Base-by-base conservation (phyloP, 305 asterid genomes). In the Solanum hybrid region DNA sequence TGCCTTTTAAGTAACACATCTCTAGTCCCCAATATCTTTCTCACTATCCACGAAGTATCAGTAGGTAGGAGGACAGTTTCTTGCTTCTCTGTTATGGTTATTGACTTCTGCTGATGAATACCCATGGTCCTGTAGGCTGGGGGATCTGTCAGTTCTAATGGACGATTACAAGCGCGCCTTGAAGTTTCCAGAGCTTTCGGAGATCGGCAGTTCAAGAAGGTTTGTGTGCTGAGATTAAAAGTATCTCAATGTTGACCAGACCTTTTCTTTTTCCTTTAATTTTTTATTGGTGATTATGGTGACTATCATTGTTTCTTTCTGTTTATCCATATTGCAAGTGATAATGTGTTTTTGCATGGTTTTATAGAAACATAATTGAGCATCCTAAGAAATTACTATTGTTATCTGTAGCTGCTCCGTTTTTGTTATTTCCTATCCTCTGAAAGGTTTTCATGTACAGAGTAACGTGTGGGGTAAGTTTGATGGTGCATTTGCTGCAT, bases 121-220 rank as follows among this genome's bases (percentile, higher is more conserved):
- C 6, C 38, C 42, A 51, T 84, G 40, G 36, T 88, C 88, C 91
- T 88, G 19, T 89, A 96, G 99, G 97, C 97, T 85, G 99, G 99
- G 88, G 99, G 99, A 87, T 94, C 97, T 89, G 93, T 96, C 84
- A 89, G 96, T 92, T 94, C 99, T 86, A 95, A 95, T 89, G 98
- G 99, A 77, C 94, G 99, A 56, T 88, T 96, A 91, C 99, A 95
- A 90, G 99, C 96, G 51, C 96, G 98, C 60, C 99, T 96, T 92
- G 97, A 95, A 94, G 99, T 96, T 90, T 96, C 99, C 88, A 94
- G 99, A 93, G 99, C 99, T 78, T 95, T 96, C 42, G 98, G 99
- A 71, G 99, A 96, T 92, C 88, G 98, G 88, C 97, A 95, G 71
- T 96, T 96, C 94, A 96, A 96, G 94, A 96, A 96, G 99, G 99